phyloP scores from a whole-genome alignment of 1,284 basidiomycete genomes.

The Volvariella volvacea region DNA sequence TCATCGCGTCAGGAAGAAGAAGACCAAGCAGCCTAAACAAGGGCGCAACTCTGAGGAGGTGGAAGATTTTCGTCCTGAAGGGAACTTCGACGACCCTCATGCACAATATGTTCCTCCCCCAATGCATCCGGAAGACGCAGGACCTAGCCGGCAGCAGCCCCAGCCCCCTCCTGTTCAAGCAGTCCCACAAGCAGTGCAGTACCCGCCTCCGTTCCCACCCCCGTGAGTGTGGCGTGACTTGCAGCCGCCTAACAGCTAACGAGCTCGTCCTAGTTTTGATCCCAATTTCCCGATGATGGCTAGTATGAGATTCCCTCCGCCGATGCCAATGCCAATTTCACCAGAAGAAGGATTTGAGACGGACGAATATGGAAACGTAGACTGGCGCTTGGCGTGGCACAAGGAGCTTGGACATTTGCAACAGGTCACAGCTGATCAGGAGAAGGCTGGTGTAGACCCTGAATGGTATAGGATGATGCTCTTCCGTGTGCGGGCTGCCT shows the following conservation, averaged over 20 bases:
- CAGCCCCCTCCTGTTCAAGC: constrained; percentile 7
- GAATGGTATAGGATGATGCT: constrained; percentile 84
- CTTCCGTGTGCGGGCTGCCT: constrained; percentile 58
- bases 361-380: constrained; percentile 70
- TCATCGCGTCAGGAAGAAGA: constrained; percentile 79
- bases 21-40: constrained; percentile 47
- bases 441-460: constrained; percentile 67
- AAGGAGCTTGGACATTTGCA: constrained; percentile 72
- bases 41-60: constrained; percentile 42
- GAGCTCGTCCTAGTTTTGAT: constrained; percentile 48
- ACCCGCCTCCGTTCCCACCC: constrained; percentile 49
- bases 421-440: constrained; percentile 67
- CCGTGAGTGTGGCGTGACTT: constrained; percentile 25
- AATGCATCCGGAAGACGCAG: constrained; percentile 51
- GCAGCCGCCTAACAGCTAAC: constrained; percentile 9
- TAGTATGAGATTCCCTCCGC: constrained; percentile 54
- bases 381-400: constrained; percentile 71
- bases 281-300: constrained; percentile 60
- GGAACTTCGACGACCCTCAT: constrained; percentile 44
- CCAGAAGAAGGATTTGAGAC: constrained; percentile 63
- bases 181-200: constrained; percentile 28
- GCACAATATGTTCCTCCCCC: constrained; percentile 49
- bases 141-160: constrained; percentile 42
- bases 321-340: constrained; percentile 42
- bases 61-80: constrained; percentile 48